Conservation (phyloP, 1,284 basidiomycete genomes). For the Mycosarcoma maydis region DNA sequence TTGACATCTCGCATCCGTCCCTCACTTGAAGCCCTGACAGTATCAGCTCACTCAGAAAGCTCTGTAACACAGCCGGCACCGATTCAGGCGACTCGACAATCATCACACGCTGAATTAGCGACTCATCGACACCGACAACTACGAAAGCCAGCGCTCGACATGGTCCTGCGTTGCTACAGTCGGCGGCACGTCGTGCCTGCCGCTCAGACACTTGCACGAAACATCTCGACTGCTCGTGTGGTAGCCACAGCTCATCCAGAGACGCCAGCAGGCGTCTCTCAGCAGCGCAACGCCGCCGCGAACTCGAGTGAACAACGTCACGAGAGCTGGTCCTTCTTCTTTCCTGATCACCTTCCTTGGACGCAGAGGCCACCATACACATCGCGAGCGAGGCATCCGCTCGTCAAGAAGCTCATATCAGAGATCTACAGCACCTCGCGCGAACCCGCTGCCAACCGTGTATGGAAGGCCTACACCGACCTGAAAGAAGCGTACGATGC, state of each 20-base stretch:
- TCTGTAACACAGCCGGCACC: neutral
- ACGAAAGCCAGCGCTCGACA: slow-evolving; percentile 1
- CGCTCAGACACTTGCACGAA: slow-evolving; percentile 8
- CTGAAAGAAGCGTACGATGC: slow-evolving; percentile 31
- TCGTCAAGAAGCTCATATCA: slow-evolving; percentile 44
- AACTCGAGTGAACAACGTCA: slow-evolving; percentile 4
- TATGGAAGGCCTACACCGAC: slow-evolving; percentile 49
- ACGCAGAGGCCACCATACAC: neutral
- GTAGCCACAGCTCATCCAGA: neutral
- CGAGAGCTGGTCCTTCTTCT: slow-evolving; percentile 47
- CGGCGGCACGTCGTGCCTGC: slow-evolving; percentile 35
- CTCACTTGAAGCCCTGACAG: too few relatives aligned
- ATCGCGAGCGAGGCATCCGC: slow-evolving; percentile 36
- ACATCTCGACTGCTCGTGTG: neutral
- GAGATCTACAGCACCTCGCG: slow-evolving; percentile 48
- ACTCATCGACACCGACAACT: neutral
- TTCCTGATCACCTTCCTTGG: slow-evolving; percentile 31
- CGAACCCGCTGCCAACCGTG: slow-evolving; percentile 34
- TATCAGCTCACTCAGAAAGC: too few relatives aligned
- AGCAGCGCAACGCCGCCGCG: neutral
- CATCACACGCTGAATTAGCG: neutral
- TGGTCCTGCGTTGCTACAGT: slow-evolving; percentile 45
- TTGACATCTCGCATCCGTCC: too few relatives aligned
- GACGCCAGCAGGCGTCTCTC: neutral
- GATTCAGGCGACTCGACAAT: neutral